Evolutionary conservation across 1,139 yeast genomes (phyloP).

Genomic region (Pichia kudriavzevii): DNA sequence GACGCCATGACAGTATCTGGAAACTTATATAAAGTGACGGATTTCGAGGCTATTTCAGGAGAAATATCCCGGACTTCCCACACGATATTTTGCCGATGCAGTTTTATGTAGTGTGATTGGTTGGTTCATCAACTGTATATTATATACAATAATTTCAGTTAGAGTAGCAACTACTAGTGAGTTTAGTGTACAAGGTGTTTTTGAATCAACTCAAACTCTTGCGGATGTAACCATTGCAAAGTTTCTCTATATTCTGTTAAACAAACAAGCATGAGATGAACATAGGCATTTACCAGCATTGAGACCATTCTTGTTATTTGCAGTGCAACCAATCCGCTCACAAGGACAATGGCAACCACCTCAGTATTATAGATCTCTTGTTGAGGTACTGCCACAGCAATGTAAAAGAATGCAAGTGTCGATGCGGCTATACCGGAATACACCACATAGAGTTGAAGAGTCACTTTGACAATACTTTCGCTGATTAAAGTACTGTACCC

Average conservation of each 20-base stretch:
- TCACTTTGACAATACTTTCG: conserved; percentile 77
- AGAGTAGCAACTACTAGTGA: neutral
- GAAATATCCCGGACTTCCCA: too few species aligned
- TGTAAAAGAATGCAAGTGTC: too few species aligned
- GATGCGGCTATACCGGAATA: conserved; percentile 71
- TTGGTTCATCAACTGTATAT: neutral
- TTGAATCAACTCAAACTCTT: conserved; percentile 18
- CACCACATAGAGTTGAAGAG: conserved; percentile 63
- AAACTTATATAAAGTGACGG: too few species aligned
- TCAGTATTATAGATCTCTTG: conserved; percentile 29
- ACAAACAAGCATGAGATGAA: conserved; percentile 79
- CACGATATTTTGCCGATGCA: too few species aligned
- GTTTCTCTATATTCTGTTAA: conserved; percentile 83
- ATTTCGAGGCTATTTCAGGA: too few species aligned
- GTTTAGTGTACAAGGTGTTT: conserved; percentile 1
- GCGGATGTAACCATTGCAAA: conserved; percentile 66
- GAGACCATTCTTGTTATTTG: conserved; percentile 72
- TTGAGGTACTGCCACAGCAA: conserved; percentile 58
- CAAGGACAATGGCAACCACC: conserved; percentile 43
- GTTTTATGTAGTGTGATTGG: too few species aligned
- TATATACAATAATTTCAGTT: neutral
- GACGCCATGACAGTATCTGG: too few species aligned
- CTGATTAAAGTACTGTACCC: conserved; percentile 56
- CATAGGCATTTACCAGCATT: conserved; percentile 72
- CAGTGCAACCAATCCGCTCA: conserved; percentile 48